These are phyloP conservation scores for Trichosanthes truncata DNA, from an alignment of 306 rosid species.

Conservation along the genomic window DNA sequence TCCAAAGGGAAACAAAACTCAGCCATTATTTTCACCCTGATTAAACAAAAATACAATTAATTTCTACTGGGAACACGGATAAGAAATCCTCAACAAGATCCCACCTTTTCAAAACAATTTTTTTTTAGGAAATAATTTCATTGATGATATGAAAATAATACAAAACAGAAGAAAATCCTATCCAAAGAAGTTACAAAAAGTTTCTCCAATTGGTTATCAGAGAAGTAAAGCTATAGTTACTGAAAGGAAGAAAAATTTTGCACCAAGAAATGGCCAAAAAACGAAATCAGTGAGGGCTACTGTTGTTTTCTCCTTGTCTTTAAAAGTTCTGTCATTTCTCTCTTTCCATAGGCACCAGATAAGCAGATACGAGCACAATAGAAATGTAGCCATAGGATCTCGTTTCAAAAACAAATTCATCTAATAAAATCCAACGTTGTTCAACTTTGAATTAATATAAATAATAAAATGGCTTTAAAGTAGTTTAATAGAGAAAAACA, in stretches of 20 bases:
- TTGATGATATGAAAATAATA: background rate
- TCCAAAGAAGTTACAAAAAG: background rate
- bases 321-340: background rate
- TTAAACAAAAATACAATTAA: background rate
- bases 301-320: background rate
- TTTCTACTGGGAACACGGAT: background rate
- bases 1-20: background rate
- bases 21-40: background rate
- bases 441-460: background rate
- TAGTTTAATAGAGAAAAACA: background rate
- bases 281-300: background rate
- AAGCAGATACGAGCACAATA: background rate
- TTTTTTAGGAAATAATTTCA: background rate
- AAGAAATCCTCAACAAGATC: background rate
- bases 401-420: background rate
- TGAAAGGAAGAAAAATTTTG: background rate
- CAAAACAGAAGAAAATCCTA: background rate
- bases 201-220: background rate
- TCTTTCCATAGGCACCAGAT: background rate
- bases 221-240: background rate
- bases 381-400: background rate
- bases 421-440: background rate
- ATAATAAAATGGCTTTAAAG: background rate
- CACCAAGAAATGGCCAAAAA: background rate
- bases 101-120: background rate